phyloP scores from a whole-genome alignment of 345 rosid genomes.

The Lenwebbia sp. region DNA sequence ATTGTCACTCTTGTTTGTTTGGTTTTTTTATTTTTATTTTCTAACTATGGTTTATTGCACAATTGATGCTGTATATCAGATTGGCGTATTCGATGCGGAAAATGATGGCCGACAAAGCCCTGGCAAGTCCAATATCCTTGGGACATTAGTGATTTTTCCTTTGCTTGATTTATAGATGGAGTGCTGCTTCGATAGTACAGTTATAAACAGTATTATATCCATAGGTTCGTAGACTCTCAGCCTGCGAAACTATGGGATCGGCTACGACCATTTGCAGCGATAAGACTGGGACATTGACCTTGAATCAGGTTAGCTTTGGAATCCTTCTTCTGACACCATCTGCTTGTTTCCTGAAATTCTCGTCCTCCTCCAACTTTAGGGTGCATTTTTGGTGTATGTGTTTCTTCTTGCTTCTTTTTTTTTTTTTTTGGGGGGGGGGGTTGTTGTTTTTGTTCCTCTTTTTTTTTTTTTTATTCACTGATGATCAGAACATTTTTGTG shows the following conservation, averaged over 20 bases:
- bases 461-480: not conserved
- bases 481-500: not conserved
- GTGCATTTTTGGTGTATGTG: not conserved
- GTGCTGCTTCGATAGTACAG: not conserved
- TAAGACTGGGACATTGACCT: conserved; percentile 95
- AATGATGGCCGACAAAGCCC: conserved; percentile 99
- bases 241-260: conserved; percentile 99
- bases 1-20: not conserved
- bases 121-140: conserved; percentile 42
- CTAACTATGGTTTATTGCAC: conserved; percentile 2
- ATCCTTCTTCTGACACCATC: not conserved
- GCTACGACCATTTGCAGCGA: conserved; percentile 99
- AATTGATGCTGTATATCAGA: conserved; percentile 14
- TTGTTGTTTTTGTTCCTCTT: not conserved
- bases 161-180: not conserved
- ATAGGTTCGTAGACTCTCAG: conserved; percentile 98
- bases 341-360: not conserved
- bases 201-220: conserved; percentile 2
- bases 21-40: not conserved
- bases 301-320: conserved; percentile 55
- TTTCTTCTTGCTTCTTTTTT: not conserved
- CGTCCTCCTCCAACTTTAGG: not conserved
- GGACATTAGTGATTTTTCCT: not conserved
- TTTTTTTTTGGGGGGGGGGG: not conserved
- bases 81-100: conserved; percentile 98